These are phyloP conservation scores for Epicoccum sorghinum DNA, from an alignment of 2,329 filamentous ascomycete genomes.

Conservation along the genomic window DNA sequence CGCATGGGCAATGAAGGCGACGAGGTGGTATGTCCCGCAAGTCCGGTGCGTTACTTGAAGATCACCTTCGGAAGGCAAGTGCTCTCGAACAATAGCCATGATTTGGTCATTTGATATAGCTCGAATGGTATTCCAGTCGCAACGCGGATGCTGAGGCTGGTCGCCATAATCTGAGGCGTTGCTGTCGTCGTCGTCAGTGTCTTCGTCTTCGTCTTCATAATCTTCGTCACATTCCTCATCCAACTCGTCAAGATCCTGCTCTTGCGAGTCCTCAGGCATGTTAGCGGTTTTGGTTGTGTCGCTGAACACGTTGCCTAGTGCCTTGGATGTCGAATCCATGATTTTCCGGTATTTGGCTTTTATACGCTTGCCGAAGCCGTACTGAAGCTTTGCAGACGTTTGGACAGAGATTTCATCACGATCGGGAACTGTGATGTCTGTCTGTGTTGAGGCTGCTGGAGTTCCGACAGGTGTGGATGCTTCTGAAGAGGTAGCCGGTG, in stretches of 20 bases:
- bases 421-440: no score
- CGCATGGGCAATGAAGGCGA: not conserved
- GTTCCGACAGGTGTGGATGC: not conserved
- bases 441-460: no score
- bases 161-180: not conserved
- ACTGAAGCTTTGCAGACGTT: no score
- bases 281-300: no score
- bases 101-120: not conserved
- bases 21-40: not conserved
- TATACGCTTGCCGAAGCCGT: no score
- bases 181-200: not conserved
- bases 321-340: not conserved
- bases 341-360: no score
- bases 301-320: not conserved
- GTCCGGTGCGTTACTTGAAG: not conserved
- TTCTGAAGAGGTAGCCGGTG: not conserved
- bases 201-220: not conserved
- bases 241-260: not conserved
- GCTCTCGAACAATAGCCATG: not conserved
- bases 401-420: no score
- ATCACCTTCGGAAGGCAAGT: not conserved
- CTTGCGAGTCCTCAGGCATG: no score
- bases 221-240: not conserved
- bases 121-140: not conserved
- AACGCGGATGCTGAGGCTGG: not conserved